These are phyloP conservation scores for Mycena indigotica DNA, from an alignment of 768 basidiomycete species.

Conservation along the genomic window DNA sequence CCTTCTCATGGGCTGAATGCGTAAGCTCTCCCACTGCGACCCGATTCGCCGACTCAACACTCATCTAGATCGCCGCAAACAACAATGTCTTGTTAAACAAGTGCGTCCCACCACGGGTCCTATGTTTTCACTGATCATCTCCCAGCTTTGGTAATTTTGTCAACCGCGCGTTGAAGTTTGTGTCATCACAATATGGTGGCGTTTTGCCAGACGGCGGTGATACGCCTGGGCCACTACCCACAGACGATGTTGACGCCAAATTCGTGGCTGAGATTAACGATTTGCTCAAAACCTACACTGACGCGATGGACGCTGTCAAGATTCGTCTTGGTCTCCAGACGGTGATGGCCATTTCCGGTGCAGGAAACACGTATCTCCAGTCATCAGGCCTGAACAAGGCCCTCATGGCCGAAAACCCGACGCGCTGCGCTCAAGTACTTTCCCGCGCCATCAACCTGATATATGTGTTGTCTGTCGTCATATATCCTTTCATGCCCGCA, in stretches of 20 bases:
- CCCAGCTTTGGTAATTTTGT: conserved; percentile 94
- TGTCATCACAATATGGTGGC: conserved; percentile 79
- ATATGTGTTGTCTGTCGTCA: conserved; percentile 80
- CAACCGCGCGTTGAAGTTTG: conserved; percentile 92
- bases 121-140: conserved; percentile 1
- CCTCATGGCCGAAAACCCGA: conserved; percentile 76
- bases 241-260: conserved; percentile 68
- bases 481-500: conserved; percentile 96
- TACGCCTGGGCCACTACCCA: conserved; percentile 66
- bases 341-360: conserved; percentile 86
- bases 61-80: conserved; percentile 76
- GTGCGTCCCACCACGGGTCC: no score
- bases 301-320: conserved; percentile 90
- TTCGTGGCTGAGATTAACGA: conserved; percentile 82
- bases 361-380: conserved; percentile 95
- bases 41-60: no score
- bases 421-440: conserved; percentile 87
- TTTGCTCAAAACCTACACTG: conserved; percentile 76
- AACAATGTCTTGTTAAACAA: conserved; percentile 95
- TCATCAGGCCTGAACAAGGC: conserved; percentile 89
- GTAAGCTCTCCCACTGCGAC: conserved; percentile 49
- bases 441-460: conserved; percentile 91
- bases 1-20: conserved; percentile 96
- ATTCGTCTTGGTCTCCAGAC: conserved; percentile 84
- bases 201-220: conserved; percentile 81